Percentiles rank a stretch among this genome's conserved stretches.
Conservation (phyloP, 1,139 yeast genomes). For the Arxiozyma slooffiae region DNA sequence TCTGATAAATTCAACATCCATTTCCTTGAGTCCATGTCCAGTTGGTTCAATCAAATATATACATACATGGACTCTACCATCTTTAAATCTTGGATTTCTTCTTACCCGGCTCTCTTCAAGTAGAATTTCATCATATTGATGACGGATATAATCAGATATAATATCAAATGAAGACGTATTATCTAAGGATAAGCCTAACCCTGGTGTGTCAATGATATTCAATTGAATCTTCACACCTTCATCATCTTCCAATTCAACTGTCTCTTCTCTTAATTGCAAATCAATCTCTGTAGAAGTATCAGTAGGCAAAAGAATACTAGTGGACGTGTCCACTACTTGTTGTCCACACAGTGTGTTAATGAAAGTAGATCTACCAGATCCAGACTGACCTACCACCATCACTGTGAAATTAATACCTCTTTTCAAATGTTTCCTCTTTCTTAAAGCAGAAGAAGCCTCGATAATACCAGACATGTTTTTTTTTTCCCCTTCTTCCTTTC, state of each 20-base stretch:
- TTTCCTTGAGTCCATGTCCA: conserved; percentile 68
- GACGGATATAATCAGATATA: conserved; percentile 62
- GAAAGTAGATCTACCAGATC: conserved; percentile 78
- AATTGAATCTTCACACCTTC: conserved; percentile 63
- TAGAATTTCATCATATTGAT: conserved; percentile 79
- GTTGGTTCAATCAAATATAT: conserved; percentile 64
- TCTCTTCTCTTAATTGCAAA: conserved; percentile 40
- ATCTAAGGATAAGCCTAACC: conserved; percentile 66
- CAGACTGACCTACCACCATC: conserved; percentile 75
- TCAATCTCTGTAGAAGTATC: conserved; percentile 39
- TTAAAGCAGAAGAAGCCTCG: conserved; percentile 38
- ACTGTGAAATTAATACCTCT: conserved; percentile 78
- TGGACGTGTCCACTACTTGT: conserved; percentile 49
- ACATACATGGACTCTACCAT: conserved; percentile 67
- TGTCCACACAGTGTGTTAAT: conserved; percentile 86
- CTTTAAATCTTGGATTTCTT: conserved; percentile 75
- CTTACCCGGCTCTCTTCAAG: conserved; percentile 86
- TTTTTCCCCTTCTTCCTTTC: not conserved
- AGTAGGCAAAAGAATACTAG: conserved; percentile 38
- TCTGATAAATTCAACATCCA: conserved; percentile 70
- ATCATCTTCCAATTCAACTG: conserved; percentile 60
- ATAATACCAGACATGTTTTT: conserved; percentile 32
- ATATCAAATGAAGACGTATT: conserved; percentile 52
- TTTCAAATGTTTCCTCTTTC: conserved; percentile 69
- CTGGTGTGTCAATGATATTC: conserved; percentile 69